phyloP scores from a whole-genome alignment of 1,284 basidiomycete genomes.

The Afroboletus lepidellus region DNA sequence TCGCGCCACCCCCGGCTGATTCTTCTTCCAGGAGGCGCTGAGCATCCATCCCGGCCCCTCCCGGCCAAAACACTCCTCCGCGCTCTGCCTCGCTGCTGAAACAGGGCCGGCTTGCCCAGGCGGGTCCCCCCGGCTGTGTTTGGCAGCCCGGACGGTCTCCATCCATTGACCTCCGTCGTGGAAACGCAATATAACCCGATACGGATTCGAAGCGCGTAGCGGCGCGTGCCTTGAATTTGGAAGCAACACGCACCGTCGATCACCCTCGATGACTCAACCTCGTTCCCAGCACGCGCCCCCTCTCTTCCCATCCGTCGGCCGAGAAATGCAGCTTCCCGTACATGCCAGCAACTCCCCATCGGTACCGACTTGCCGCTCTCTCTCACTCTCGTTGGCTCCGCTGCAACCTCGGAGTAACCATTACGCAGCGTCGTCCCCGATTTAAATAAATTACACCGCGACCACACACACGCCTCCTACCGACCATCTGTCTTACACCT shows the following conservation, averaged over 20 bases:
- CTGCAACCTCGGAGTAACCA: slow-evolving; percentile 5
- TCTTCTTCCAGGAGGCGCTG: slow-evolving; percentile 15
- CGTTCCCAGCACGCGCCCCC: slow-evolving; percentile 2
- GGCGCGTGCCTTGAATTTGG: slow-evolving; percentile 32
- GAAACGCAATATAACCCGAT: slow-evolving; percentile 28
- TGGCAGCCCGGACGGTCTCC: background rate
- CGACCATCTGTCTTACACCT: slow-evolving; percentile 2
- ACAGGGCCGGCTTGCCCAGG: slow-evolving; percentile 15
- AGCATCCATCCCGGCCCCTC: slow-evolving; percentile 7
- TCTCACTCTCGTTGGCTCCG: background rate
- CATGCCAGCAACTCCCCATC: slow-evolving; percentile 5
- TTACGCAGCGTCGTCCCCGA: slow-evolving; percentile 7
- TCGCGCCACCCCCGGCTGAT: slow-evolving; percentile 12
- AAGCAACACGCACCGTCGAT: slow-evolving; percentile 33
- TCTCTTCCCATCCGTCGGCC: slow-evolving; percentile 22
- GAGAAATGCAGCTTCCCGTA: background rate
- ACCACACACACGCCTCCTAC: slow-evolving; percentile 4
- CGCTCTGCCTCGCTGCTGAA: slow-evolving; percentile 9
- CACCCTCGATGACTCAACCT: slow-evolving; percentile 34
- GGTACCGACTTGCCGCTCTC: slow-evolving; percentile 21
- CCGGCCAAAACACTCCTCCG: slow-evolving; percentile 4
- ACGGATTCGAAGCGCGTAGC: slow-evolving; percentile 26
- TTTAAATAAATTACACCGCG: slow-evolving; percentile 19
- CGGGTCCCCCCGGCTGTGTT: slow-evolving; percentile 5
- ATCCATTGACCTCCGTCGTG: slow-evolving; percentile 1